Base-by-base conservation (phyloP, 495 filamentous ascomycete species). In the Trichoderma orchidacearum region DNA sequence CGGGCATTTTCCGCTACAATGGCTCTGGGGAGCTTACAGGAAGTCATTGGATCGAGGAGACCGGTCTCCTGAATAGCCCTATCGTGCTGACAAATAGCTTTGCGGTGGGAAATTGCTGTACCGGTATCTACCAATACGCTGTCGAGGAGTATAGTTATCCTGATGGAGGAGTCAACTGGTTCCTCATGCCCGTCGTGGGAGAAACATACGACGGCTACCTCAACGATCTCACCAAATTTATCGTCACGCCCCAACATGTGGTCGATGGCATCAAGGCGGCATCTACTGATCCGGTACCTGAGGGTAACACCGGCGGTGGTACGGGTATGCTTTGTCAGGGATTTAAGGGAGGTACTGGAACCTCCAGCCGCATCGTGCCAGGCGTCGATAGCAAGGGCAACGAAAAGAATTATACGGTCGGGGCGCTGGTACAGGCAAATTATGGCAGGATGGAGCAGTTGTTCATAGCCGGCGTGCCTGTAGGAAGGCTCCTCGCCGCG, bases 21-120 rank as follows among this genome's bases (percentile, higher is more conserved):
- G 77, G 78, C 54, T 70, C 68, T n/a, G 76, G 78, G 21, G 76
- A 80, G 58, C 68, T 81, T 65, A 81, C 78, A 0, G 76, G 77
- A 8, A 67, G 63, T 17, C 72, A 78, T 56, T 78, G 74, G 74
- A 73, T 81, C 57, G 71, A 72, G 2, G 78, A 81, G 58, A 79
- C 75, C 0, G 75, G 78, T 1, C 63, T 77, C 5, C 63, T 76
- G 0, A 70, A 73, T 56, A 73, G 72, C 1, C 78, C 78, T 3
- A 75, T 80, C 45, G 36, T 77, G 23, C 69, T 80, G 53, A 80
- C 76, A 3, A 79, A 77, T 55, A 75, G 72, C 0, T 75, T 78
- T 27, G 63, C 69, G 0, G 70, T 81, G 0, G 77, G 77, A 0
- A 67, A 72, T 0, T 72, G 69, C 0, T 75, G 78, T 56, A 66